Conservation (phyloP, 768 basidiomycete genomes). For the Fibroporia radiculosa region DNA sequence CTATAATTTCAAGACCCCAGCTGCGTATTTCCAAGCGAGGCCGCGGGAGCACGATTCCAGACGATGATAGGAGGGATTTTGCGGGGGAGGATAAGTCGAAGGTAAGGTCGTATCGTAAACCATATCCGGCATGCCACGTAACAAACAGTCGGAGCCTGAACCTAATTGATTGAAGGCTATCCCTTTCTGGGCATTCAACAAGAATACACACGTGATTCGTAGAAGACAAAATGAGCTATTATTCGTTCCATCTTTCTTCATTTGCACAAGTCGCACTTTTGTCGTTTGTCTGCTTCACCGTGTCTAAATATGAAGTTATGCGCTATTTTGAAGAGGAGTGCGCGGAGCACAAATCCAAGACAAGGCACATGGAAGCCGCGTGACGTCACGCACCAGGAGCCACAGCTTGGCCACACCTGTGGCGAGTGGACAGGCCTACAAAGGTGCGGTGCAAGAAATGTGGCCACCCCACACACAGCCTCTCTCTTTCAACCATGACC, state of each 20-base stretch:
- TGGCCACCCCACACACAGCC: background rate
- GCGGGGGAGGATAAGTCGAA: conserved; percentile 1
- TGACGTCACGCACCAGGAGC: conserved; percentile 4
- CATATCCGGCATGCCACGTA: background rate
- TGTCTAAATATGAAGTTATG: no score
- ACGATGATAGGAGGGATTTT: background rate
- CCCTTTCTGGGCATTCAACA: background rate
- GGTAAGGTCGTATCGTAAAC: background rate
- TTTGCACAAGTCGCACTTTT: no score
- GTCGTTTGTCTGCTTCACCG: no score
- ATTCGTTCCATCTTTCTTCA: no score
- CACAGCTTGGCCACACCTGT: background rate
- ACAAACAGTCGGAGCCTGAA: background rate
- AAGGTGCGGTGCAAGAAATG: background rate
- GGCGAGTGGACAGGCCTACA: background rate
- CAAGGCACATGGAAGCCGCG: no score
- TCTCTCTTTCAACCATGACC: conserved; percentile 9
- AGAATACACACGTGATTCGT: no score
- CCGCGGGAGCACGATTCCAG: no score
- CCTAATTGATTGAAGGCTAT: no score
- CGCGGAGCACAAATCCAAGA: no score
- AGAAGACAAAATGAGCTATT: no score
- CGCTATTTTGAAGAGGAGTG: no score
- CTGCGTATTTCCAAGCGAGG: background rate
- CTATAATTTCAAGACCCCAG: background rate